Evolutionary conservation across 208 protist species (phyloP).

Genomic region (Jaenimonas drosophilae): DNA sequence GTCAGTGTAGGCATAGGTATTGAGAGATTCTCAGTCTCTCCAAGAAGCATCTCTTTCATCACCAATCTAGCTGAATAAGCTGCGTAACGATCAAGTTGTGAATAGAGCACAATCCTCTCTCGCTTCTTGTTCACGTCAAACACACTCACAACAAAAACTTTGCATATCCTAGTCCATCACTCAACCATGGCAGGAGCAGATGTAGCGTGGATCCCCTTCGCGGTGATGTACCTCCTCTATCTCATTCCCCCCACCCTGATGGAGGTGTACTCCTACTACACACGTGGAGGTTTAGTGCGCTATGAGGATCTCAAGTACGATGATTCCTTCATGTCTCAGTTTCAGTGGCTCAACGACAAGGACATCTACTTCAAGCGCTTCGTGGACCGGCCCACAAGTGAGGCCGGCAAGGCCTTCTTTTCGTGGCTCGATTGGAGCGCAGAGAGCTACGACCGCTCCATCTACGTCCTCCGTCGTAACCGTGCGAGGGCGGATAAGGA

Average conservation of each 20-base stretch:
- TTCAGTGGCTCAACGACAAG: slow-evolving; percentile 56
- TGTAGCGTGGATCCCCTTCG: slow-evolving; percentile 74
- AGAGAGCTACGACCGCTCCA: slow-evolving; percentile 79
- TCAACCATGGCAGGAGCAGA: slow-evolving; percentile 62
- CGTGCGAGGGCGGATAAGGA: slow-evolving; percentile 51
- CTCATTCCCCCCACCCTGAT: slow-evolving; percentile 84
- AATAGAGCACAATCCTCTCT: too few species aligned
- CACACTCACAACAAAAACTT: too few species aligned
- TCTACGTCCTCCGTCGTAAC: slow-evolving; percentile 74
- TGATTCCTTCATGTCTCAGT: slow-evolving; percentile 60
- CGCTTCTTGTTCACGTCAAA: too few species aligned
- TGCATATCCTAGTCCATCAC: too few species aligned
- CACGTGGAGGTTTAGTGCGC: slow-evolving; percentile 68
- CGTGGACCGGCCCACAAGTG: slow-evolving; percentile 71
- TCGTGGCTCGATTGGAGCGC: slow-evolving; percentile 83
- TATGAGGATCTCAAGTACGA: slow-evolving; percentile 83
- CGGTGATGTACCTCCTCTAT: slow-evolving; percentile 83
- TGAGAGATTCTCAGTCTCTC: too few species aligned
- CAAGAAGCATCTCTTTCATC: too few species aligned
- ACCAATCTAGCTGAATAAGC: too few species aligned
- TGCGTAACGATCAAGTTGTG: too few species aligned
- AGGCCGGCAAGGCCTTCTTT: slow-evolving; percentile 80
- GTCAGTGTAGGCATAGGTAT: too few species aligned
- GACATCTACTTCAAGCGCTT: slow-evolving; percentile 85
- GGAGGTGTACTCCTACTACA: slow-evolving; percentile 89